A percentile compares a stretch with the other conserved stretches of the same genome.
Conservation (phyloP, 192 early-diverging fungal genomes). For the Rhizoclosmatium globosum region DNA sequence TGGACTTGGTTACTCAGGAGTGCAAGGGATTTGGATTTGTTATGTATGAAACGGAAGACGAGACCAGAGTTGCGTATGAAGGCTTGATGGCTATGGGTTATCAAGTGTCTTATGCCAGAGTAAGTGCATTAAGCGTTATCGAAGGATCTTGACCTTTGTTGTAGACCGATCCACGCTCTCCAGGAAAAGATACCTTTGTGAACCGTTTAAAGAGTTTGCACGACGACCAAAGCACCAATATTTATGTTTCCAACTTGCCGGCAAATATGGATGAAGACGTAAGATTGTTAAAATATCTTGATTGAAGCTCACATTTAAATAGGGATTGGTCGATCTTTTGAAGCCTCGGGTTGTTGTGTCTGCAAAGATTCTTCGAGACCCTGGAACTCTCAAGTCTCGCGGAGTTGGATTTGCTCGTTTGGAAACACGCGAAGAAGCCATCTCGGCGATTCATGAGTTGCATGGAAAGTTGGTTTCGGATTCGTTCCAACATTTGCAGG, state of each 20-base stretch:
- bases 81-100: slow-evolving; percentile 70
- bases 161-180: slow-evolving; percentile 31
- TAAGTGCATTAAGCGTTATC: slow-evolving; percentile 23
- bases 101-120: slow-evolving; percentile 76
- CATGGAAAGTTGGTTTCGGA: slow-evolving; percentile 68
- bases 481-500: slow-evolving; percentile 70
- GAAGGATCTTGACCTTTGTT: neutral
- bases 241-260: slow-evolving; percentile 86
- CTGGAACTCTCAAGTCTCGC: slow-evolving; percentile 66
- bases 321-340: slow-evolving; percentile 69
- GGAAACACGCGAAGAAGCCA: slow-evolving; percentile 73
- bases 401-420: slow-evolving; percentile 86
- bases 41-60: slow-evolving; percentile 75
- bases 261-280: slow-evolving; percentile 75
- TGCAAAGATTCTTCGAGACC: slow-evolving; percentile 76
- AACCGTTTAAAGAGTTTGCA: slow-evolving; percentile 64
- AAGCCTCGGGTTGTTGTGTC: slow-evolving; percentile 72
- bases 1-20: slow-evolving; percentile 75
- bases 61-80: slow-evolving; percentile 74
- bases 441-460: slow-evolving; percentile 71
- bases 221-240: slow-evolving; percentile 76
- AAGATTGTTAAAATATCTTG: neutral
- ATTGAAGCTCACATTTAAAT: slow-evolving; percentile 10
- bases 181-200: slow-evolving; percentile 28
- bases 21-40: slow-evolving; percentile 92